Evolutionary conservation across 345 rosid genomes (phyloP).

Genomic region (Camelina laxa): DNA sequence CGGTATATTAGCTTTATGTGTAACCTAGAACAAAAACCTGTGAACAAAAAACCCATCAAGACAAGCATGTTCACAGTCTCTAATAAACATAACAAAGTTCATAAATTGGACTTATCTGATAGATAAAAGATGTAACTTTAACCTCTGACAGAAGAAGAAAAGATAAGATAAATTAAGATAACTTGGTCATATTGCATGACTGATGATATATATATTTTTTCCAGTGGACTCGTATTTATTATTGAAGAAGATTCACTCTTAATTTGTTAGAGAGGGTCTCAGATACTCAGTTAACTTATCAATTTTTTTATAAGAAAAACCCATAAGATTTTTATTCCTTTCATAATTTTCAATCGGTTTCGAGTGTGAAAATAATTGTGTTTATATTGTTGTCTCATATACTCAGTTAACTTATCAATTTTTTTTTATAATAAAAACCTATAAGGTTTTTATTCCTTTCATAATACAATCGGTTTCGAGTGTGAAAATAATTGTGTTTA

Average conservation of each 20-base stretch:
- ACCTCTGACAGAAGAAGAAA: slow-evolving; percentile 17
- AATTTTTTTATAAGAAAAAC: not conserved
- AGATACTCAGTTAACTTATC: not conserved
- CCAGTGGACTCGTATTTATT: not conserved
- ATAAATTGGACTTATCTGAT: slow-evolving; percentile 11
- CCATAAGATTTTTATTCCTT: too few species aligned
- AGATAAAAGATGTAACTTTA: slow-evolving; percentile 18
- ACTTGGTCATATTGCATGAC: slow-evolving; percentile 12
- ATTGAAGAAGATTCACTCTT: slow-evolving; percentile 13
- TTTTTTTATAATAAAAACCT: too few species aligned
- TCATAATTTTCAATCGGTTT: too few species aligned
- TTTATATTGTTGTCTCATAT: too few species aligned
- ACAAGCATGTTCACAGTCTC: slow-evolving; percentile 22
- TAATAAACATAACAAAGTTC: not conserved
- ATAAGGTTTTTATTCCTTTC: too few species aligned
- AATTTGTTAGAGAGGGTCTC: not conserved
- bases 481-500: too few species aligned
- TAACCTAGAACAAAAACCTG: not conserved
- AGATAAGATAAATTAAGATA: not conserved
- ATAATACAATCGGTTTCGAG: too few species aligned
- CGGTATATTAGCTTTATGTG: too few species aligned
- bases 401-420: too few species aligned
- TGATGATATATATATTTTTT: not conserved
- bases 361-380: too few species aligned
- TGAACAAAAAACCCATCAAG: slow-evolving; percentile 33